Conservation (phyloP, 495 filamentous ascomycete species). For the Podospora pseudopauciseta region DNA sequence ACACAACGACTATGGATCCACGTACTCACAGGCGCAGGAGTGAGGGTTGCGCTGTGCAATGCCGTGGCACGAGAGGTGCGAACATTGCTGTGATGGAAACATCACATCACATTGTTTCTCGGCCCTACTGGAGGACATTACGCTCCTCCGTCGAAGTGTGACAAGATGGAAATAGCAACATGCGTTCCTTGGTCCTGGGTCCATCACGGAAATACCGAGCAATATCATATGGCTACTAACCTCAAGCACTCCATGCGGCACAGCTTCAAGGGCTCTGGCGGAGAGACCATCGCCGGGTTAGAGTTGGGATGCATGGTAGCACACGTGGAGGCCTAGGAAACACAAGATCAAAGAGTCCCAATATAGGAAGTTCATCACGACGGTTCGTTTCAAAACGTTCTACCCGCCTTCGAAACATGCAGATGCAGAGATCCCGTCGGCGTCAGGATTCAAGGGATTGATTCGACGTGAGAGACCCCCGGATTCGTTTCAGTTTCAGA, state of each 20-base stretch:
- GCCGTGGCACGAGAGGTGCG: constrained; percentile 71
- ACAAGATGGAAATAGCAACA: constrained; percentile 18
- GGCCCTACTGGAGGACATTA: constrained; percentile 4
- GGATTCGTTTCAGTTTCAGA: constrained; percentile 15
- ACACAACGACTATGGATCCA: constrained; percentile 97
- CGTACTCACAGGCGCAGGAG: constrained; percentile 76
- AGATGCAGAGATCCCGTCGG: constrained; percentile 5
- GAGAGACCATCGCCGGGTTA: background rate
- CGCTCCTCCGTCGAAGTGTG: background rate
- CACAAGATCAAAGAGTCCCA: constrained; percentile 15
- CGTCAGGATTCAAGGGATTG: background rate
- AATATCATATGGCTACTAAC: background rate
- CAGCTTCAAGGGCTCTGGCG: background rate
- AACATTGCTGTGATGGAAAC: constrained; percentile 28
- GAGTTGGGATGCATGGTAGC: background rate
- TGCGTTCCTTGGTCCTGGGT: background rate
- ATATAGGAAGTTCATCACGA: constrained; percentile 13
- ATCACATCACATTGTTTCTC: background rate
- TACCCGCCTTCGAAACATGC: constrained; percentile 26
- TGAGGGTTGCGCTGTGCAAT: constrained; percentile 84
- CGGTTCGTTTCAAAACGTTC: constrained; percentile 32
- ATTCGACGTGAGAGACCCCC: background rate
- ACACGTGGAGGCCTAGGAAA: constrained; percentile 21
- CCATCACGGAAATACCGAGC: constrained; percentile 1
- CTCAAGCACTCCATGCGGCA: background rate